A percentile compares a stretch with the other conserved stretches of the same genome.
Evolutionary conservation across 2,329 filamentous ascomycete species (phyloP).

Genomic region (Talaromyces sp.): DNA sequence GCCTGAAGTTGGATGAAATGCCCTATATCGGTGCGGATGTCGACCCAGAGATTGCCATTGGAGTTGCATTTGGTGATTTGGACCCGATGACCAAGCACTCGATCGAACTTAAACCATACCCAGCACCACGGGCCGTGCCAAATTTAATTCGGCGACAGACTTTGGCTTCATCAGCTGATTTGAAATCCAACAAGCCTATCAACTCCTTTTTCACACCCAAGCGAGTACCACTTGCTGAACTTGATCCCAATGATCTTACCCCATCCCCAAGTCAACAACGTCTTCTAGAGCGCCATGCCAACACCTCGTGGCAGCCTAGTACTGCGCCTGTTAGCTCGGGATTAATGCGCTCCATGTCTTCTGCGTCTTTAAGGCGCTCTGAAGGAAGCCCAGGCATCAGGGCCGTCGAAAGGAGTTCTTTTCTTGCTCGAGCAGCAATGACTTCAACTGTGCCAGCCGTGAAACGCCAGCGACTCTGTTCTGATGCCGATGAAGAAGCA

Average conservation of each 20-base stretch:
- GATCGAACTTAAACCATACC: constrained; percentile 38
- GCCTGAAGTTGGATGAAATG: constrained; percentile 63
- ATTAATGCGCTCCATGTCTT: constrained; percentile 26
- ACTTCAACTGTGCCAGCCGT: constrained; percentile 41
- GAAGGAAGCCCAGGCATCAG: constrained; percentile 39
- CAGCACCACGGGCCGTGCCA: constrained; percentile 27
- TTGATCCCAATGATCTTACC: constrained; percentile 63
- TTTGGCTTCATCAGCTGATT: constrained; percentile 41
- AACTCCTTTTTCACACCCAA: constrained; percentile 61
- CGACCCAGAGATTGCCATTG: constrained; percentile 62
- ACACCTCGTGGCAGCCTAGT: constrained; percentile 51
- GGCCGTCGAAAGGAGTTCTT: constrained; percentile 35
- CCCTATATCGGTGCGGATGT: constrained; percentile 75
- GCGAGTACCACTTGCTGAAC: constrained; percentile 59
- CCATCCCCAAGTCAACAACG: constrained; percentile 61
- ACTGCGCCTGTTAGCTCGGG: constrained; percentile 34
- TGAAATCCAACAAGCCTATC: constrained; percentile 59
- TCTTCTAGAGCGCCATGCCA: constrained; percentile 51
- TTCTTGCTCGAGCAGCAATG: constrained; percentile 32
- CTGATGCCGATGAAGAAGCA: constrained; percentile 36
- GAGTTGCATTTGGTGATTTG: constrained; percentile 74
- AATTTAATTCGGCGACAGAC: constrained; percentile 36
- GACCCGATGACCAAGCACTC: constrained; percentile 83
- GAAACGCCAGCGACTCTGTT: constrained; percentile 50
- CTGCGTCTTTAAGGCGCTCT: constrained; percentile 27